Conservation (phyloP, 371 early-diverging fungal species). For the Haplosporangium sp. region DNA sequence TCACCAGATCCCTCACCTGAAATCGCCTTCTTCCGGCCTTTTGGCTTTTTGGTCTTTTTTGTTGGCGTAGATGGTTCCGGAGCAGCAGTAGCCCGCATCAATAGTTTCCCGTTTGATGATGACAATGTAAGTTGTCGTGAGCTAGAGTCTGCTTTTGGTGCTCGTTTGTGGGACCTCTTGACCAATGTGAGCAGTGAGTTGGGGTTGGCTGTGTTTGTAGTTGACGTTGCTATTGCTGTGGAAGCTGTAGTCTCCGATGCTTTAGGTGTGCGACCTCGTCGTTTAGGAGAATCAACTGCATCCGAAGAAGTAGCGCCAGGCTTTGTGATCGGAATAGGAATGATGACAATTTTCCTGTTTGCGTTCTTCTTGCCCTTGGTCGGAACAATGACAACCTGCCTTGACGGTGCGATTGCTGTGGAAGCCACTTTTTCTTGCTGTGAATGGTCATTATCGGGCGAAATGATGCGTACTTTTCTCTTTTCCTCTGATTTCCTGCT, state of each 20-base stretch:
- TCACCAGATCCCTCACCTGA: not conserved
- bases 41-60: conserved; percentile 19
- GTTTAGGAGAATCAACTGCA: conserved; percentile 8
- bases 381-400: conserved; percentile 22
- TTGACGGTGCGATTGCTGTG: not conserved
- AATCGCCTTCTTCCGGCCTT: conserved; percentile 20
- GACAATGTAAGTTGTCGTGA: conserved; percentile 25
- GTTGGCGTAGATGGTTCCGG: not conserved
- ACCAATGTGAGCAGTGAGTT: not conserved
- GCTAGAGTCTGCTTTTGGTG: not conserved
- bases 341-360: conserved; percentile 39
- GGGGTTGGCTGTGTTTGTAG: not conserved
- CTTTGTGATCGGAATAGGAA: conserved; percentile 32
- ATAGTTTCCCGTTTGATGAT: conserved; percentile 39
- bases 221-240: not conserved
- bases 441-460: conserved; percentile 1
- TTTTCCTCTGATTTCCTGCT: conserved; percentile 15
- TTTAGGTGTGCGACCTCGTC: conserved; percentile 28
- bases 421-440: not conserved
- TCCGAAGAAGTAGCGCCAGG: not conserved
- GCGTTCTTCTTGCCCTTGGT: conserved; percentile 18
- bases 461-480: conserved; percentile 17
- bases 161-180: conserved; percentile 29
- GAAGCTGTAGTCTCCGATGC: not conserved
- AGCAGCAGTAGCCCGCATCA: conserved; percentile 10